Evolutionary conservation across 106 monocot species (phyloP).

Genomic region (Dendrobium catenatum): DNA sequence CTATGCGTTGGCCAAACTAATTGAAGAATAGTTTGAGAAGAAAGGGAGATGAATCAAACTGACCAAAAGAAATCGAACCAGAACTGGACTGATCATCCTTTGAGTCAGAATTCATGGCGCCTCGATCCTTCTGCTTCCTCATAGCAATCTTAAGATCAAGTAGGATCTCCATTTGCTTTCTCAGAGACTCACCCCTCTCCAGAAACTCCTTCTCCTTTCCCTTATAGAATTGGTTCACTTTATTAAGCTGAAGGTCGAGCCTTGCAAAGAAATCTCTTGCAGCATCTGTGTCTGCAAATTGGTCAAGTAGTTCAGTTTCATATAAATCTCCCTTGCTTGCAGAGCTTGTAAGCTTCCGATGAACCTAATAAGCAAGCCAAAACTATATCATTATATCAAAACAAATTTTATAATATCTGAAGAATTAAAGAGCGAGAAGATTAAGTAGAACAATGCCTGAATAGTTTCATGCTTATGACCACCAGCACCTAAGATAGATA

Average conservation of each 20-base stretch:
- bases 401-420: neutral
- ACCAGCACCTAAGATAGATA: conserved; percentile 34
- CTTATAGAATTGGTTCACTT: conserved; percentile 98
- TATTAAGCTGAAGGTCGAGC: conserved; percentile 84
- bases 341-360: conserved; percentile 69
- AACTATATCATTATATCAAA: conserved; percentile 1
- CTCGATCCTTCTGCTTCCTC: conserved; percentile 29
- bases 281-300: conserved; percentile 53
- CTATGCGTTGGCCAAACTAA: too few relatives aligned
- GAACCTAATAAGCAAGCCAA: conserved; percentile 50
- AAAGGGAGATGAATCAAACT: neutral
- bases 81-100: conserved; percentile 62
- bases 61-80: conserved; percentile 56
- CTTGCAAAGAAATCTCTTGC: conserved; percentile 72
- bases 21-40: neutral
- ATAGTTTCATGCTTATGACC: conserved; percentile 47
- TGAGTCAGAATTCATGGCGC: neutral
- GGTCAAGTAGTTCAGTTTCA: conserved; percentile 81
- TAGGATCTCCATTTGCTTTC: conserved; percentile 89
- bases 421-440: neutral
- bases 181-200: conserved; percentile 75
- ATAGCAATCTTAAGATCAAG: conserved; percentile 53
- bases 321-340: conserved; percentile 75
- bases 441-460: conserved; percentile 39
- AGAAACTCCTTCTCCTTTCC: conserved; percentile 79